phyloP scores from a whole-genome alignment of 2,329 filamentous ascomycete genomes.

The Calycina herbarum region DNA sequence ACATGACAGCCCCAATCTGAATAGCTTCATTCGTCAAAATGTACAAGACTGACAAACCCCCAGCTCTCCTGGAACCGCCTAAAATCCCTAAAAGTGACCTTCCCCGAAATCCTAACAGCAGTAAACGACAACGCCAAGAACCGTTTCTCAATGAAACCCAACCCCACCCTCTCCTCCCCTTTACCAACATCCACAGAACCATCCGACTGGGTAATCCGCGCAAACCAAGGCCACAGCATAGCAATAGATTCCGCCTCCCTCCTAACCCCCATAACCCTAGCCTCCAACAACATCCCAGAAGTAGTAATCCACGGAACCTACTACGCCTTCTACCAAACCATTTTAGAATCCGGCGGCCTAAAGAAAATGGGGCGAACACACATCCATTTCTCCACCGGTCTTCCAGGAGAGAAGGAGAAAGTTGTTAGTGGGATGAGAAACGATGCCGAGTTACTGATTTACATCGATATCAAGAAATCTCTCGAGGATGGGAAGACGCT shows the following conservation, averaged over 20 bases:
- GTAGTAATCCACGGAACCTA: conserved; percentile 87
- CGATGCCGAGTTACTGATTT: conserved; percentile 76
- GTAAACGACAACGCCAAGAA: conserved; percentile 85
- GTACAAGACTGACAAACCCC: neutral
- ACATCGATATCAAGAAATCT: conserved; percentile 69
- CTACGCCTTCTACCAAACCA: conserved; percentile 73
- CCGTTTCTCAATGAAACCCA: conserved; percentile 76
- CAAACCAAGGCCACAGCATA: conserved; percentile 93
- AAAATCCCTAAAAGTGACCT: conserved; percentile 68
- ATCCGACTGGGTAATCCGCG: conserved; percentile 80
- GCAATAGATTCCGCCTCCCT: conserved; percentile 69
- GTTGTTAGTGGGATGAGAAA: conserved; percentile 80
- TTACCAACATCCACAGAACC: conserved; percentile 48
- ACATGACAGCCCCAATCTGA: conserved; percentile 1
- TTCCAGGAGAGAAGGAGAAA: conserved; percentile 47
- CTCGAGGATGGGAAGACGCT: conserved; percentile 59
- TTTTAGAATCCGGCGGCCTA: conserved; percentile 75
- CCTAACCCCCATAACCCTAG: conserved; percentile 65
- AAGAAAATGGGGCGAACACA: conserved; percentile 82
- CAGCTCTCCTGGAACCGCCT: conserved; percentile 47
- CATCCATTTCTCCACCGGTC: conserved; percentile 81
- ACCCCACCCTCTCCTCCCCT: conserved; percentile 32
- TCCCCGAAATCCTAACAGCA: conserved; percentile 69
- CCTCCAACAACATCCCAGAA: conserved; percentile 57
- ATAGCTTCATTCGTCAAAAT: neutral